phyloP scores from a whole-genome alignment of 1,284 basidiomycete species.

The Pseudozyma thailandica region DNA sequence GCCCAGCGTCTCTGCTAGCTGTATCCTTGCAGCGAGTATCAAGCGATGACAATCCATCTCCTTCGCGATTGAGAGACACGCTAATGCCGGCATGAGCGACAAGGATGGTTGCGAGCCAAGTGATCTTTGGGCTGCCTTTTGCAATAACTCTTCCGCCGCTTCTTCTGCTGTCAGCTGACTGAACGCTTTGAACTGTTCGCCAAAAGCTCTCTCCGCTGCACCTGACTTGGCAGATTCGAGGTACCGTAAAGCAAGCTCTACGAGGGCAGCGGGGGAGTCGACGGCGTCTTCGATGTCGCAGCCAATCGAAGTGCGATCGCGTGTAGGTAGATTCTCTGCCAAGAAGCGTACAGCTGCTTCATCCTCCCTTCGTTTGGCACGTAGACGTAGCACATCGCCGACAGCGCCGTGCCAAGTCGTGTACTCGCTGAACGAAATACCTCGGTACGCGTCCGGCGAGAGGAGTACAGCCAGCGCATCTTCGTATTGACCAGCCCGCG shows the following conservation, averaged over 20 bases:
- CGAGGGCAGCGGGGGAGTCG: conserved; percentile 27
- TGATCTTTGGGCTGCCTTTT: conserved; percentile 17
- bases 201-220: conserved; percentile 13
- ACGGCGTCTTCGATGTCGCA: conserved; percentile 37
- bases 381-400: conserved; percentile 29
- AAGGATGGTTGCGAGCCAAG: conserved; percentile 23
- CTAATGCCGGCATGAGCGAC: conserved; percentile 32
- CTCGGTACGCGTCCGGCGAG: conserved; percentile 16
- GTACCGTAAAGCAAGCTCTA: conserved; percentile 33
- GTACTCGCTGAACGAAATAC: conserved; percentile 31
- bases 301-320: not conserved
- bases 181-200: conserved; percentile 14
- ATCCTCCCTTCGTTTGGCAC: conserved; percentile 32
- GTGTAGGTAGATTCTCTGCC: conserved; percentile 9
- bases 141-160: conserved; percentile 24
- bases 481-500: conserved; percentile 34
- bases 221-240: conserved; percentile 29
- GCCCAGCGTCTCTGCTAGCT: conserved; percentile 39
- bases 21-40: conserved; percentile 17
- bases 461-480: conserved; percentile 31
- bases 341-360: conserved; percentile 16
- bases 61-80: conserved; percentile 36
- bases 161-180: conserved; percentile 29
- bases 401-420: conserved; percentile 21
- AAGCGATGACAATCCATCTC: conserved; percentile 33